Conservation (phyloP, 2,329 filamentous ascomycete species). For the Fusarium begoniae region DNA sequence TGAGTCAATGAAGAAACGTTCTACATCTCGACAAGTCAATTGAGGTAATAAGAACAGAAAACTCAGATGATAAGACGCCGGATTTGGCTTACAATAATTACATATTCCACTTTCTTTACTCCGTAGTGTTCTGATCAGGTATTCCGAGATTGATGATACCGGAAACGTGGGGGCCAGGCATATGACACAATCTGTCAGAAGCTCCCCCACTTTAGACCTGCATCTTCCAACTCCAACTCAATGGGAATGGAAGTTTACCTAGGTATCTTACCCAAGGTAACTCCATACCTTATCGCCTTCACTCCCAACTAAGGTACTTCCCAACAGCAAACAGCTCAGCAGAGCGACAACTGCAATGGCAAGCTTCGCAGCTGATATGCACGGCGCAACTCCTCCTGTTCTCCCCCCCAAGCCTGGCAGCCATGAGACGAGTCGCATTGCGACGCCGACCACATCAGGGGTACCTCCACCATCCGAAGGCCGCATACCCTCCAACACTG, state of each 20-base stretch:
- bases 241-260: background rate
- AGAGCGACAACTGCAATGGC: slow-evolving; percentile 34
- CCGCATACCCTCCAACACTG: slow-evolving; percentile 22
- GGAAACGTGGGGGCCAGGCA: background rate
- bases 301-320: background rate
- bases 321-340: background rate
- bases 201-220: slow-evolving; percentile 23
- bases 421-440: slow-evolving; percentile 73
- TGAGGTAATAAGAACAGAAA: background rate
- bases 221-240: slow-evolving; percentile 3
- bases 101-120: background rate
- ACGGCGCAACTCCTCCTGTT: slow-evolving; percentile 63
- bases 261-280: background rate
- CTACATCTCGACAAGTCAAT: background rate
- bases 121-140: background rate
- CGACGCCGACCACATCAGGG: slow-evolving; percentile 65
- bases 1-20: slow-evolving; percentile 4
- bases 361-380: slow-evolving; percentile 43
- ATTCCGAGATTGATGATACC: background rate
- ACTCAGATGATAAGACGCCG: background rate
- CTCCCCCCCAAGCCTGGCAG: slow-evolving; percentile 77
- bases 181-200: background rate
- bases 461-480: slow-evolving; percentile 55
- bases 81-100: background rate
- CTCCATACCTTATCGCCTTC: background rate